Percentiles rank a stretch among this genome's conserved stretches.
Evolutionary conservation across 805 yeast genomes (phyloP).

Genomic region (Cyberlindnera galapagoensis): DNA sequence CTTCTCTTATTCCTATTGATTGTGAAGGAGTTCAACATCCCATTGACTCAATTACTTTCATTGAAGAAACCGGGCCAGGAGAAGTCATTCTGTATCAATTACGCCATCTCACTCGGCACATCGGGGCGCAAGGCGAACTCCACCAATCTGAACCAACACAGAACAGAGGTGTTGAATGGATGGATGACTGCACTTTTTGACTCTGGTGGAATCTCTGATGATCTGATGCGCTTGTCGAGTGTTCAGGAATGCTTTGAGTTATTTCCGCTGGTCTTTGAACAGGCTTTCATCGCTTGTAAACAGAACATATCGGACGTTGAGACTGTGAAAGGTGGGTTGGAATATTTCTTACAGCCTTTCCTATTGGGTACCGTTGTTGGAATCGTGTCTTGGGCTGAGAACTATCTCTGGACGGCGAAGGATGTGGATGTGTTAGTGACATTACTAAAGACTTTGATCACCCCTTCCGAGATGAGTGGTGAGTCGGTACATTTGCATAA

Average conservation of each 20-base stretch:
- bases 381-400: conserved; percentile 44
- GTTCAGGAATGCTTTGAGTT: conserved; percentile 62
- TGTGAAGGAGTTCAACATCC: conserved; percentile 32
- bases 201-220: conserved; percentile 81
- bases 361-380: conserved; percentile 51
- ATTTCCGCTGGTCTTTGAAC: conserved; percentile 69
- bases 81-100: conserved; percentile 27
- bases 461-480: conserved; percentile 37
- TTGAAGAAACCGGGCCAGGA: conserved; percentile 11
- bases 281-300: conserved; percentile 57
- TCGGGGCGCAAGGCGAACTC: conserved; percentile 22
- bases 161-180: conserved; percentile 39
- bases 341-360: conserved; percentile 79
- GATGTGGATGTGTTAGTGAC: conserved; percentile 30
- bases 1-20: conserved; percentile 39
- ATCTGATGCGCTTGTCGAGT: conserved; percentile 58
- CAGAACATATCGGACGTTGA: conserved; percentile 50
- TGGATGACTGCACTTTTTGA: conserved; percentile 84
- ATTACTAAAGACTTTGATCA: conserved; percentile 33
- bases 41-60: conserved; percentile 23
- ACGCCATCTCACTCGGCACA: conserved; percentile 24
- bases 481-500: conserved; percentile 40
- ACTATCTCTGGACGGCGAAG: conserved; percentile 30
- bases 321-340: conserved; percentile 69
- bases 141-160: conserved; percentile 15